These are phyloP conservation scores for Jatropha multifida DNA, from an alignment of 441 rosid genomes.

Conservation along the genomic window DNA sequence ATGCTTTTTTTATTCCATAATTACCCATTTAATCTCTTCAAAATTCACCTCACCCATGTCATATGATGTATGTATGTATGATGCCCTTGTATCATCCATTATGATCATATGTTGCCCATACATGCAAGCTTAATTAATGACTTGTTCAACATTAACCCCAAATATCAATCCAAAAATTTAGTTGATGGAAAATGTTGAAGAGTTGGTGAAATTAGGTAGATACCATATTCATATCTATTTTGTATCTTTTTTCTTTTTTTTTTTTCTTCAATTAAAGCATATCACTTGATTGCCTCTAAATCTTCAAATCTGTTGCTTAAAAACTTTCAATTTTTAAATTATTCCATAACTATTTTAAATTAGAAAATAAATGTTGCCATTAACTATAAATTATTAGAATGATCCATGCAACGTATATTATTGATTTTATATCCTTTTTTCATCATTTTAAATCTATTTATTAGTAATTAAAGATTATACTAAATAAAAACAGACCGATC, in stretches of 20 bases:
- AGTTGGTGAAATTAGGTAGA: slow-evolving; percentile 5
- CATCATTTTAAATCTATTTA: too few species aligned
- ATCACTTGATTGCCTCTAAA: too few species aligned
- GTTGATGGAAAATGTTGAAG: neutral
- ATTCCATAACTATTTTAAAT: too few species aligned
- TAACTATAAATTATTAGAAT: too few species aligned
- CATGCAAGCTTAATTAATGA: neutral
- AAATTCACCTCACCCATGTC: neutral
- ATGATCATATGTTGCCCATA: neutral
- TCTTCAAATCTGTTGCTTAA: too few species aligned
- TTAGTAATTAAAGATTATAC: too few species aligned
- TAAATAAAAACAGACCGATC: too few species aligned
- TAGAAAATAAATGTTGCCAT: too few species aligned
- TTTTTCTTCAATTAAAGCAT: neutral
- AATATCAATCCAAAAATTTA: neutral
- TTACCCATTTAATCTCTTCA: neutral
- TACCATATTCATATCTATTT: neutral
- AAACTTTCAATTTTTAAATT: too few species aligned
- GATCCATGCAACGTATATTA: too few species aligned
- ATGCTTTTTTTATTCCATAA: neutral
- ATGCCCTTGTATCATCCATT: neutral
- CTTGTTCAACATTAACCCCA: neutral
- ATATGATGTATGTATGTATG: neutral
- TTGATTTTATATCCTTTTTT: too few species aligned
- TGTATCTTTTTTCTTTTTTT: neutral